Evolutionary conservation across 2,329 filamentous ascomycete genomes (phyloP).

Genomic region (Apiospora hydei): DNA sequence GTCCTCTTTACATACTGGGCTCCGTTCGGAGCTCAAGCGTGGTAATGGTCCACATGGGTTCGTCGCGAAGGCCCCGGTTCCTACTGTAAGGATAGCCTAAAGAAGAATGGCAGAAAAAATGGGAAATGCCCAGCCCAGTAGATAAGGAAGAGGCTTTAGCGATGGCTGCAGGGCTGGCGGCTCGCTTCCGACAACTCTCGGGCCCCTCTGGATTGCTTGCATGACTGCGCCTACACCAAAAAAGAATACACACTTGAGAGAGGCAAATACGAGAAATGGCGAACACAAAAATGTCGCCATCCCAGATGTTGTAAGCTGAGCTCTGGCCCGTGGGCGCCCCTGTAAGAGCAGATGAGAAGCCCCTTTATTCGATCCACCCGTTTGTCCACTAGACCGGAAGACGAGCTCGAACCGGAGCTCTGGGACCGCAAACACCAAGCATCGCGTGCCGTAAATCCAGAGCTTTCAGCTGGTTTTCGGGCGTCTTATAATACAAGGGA

Average conservation of each 20-base stretch:
- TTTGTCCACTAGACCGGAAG: background rate
- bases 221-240: background rate
- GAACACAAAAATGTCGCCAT: constrained; percentile 1
- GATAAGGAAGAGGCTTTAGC: background rate
- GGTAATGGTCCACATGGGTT: background rate
- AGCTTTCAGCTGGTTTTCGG: background rate
- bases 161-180: background rate
- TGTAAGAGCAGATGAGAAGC: background rate
- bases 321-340: background rate
- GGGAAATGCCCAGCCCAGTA: background rate
- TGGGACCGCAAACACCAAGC: background rate
- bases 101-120: background rate
- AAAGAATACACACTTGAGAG: background rate
- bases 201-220: background rate
- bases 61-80: too few relatives aligned
- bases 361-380: constrained; percentile 5
- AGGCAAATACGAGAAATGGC: background rate
- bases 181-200: background rate
- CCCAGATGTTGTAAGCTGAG: background rate
- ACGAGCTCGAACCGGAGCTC: constrained; percentile 14
- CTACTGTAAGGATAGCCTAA: background rate
- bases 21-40: background rate
- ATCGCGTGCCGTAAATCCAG: background rate
- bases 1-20: background rate
- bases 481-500: background rate